Conservation (phyloP, 2,329 filamentous ascomycete species). For the Colletotrichum shisoi region DNA sequence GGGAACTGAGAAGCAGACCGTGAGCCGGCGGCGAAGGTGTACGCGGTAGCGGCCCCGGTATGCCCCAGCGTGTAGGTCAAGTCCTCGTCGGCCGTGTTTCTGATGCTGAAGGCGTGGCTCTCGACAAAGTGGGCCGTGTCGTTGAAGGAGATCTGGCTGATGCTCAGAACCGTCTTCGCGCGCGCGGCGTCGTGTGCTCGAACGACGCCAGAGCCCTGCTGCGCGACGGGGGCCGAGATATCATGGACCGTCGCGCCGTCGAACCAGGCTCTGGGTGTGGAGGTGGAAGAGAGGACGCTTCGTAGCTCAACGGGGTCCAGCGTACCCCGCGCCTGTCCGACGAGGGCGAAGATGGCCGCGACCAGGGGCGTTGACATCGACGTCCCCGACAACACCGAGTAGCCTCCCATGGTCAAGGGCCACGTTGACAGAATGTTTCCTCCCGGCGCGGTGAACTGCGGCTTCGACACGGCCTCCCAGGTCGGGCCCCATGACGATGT, state of each 20-base stretch:
- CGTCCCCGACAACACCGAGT: slow-evolving; percentile 61
- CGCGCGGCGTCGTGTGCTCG: slow-evolving; percentile 53
- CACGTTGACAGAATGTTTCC: slow-evolving; percentile 41
- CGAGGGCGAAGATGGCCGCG: slow-evolving; percentile 51
- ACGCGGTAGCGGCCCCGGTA: slow-evolving; percentile 49
- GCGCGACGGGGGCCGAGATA: slow-evolving; percentile 49
- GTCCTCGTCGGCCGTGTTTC: slow-evolving; percentile 49
- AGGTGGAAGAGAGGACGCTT: slow-evolving; percentile 45
- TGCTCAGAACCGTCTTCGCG: slow-evolving; percentile 50
- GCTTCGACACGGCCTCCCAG: slow-evolving; percentile 39
- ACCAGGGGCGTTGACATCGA: slow-evolving; percentile 62
- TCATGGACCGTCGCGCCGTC: slow-evolving; percentile 41
- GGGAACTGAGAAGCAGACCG: slow-evolving; percentile 37
- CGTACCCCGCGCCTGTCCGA: slow-evolving; percentile 45
- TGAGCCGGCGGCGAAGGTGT: slow-evolving; percentile 45
- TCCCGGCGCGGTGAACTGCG: slow-evolving; percentile 40
- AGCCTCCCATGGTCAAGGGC: slow-evolving; percentile 46
- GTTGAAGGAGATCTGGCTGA: slow-evolving; percentile 55
- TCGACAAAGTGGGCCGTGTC: slow-evolving; percentile 53
- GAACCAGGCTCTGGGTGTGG: slow-evolving; percentile 45
- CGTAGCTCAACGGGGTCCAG: slow-evolving; percentile 42
- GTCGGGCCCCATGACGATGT: slow-evolving; percentile 40
- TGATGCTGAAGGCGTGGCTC: slow-evolving; percentile 50
- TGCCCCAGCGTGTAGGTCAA: slow-evolving; percentile 51
- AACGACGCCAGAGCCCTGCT: slow-evolving; percentile 55